Evolutionary conservation across 352 stramenopile species (phyloP), one percentile per base, ranked within the genome.

Genomic region (Lagenidium sp.): DNA sequence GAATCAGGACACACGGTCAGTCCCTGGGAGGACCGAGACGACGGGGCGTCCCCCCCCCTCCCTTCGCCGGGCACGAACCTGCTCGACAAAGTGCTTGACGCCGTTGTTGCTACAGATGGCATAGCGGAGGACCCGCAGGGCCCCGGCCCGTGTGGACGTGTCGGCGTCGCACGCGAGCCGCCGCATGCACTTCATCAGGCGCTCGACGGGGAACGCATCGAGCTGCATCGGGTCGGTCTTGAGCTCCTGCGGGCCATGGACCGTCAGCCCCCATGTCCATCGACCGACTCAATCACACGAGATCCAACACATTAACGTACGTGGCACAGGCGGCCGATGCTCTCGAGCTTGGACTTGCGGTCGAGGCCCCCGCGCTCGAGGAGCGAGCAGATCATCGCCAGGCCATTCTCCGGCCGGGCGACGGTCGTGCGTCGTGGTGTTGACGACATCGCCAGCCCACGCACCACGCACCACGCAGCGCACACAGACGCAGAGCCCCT

Each of bases 331-430:
- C 82, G 73, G 4, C 82, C 82, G 2, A 72, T 85, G 36, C 79
- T 90, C 50, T 94, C 82, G 20, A 94, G 73, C 53, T 94, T 94
- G 36, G 82, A 87, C 57, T 90, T 90, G 47, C 82, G 76, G 45
- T 94, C 82, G 36, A 94, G 49, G 16, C 68, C 85, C 18, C 82
- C 79, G 35, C 72, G 77, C 44, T 94, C 82, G 18, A 94, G 83
- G 36, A 92, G 71, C 47, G 66, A 72, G 57, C 82, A 94, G 52
- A 90, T 91, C 44, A 79, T 76, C 20, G 61, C 67, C 40, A 93
- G 65, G 25, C 70, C 83, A 50, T 64, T 60, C 22, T 82, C 68
- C 4, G 63, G 63, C 21, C 60, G 60, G 22, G 49, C 51, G 8
- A 47, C 63, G 0, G 63, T 72, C 31, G 60, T 58, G 42, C 65